phyloP scores from a whole-genome alignment of 1,139 yeast species.

The Blastobotrys ciferrii region DNA sequence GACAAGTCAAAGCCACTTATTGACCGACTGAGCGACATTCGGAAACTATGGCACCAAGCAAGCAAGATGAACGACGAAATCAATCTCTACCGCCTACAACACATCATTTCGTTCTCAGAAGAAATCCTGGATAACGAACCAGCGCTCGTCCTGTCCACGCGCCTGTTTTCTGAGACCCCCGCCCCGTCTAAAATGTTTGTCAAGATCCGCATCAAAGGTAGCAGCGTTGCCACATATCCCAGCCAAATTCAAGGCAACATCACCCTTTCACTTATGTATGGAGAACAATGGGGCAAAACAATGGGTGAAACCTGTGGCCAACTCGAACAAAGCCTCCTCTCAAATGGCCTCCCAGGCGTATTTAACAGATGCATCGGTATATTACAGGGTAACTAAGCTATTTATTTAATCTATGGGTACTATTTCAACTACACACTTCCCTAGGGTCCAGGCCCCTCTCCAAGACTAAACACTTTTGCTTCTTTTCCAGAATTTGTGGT shows the following conservation, averaged over 20 bases:
- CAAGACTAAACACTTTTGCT: no score
- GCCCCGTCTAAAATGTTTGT: constrained; percentile 13
- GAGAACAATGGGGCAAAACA: constrained; percentile 10
- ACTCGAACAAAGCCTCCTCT: neutral
- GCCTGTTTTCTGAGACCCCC: constrained; percentile 1
- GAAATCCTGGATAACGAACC: constrained; percentile 2
- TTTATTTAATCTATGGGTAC: neutral
- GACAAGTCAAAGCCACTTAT: neutral
- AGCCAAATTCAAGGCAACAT: constrained; percentile 14
- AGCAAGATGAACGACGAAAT: constrained; percentile 13
- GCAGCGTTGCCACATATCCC: constrained; percentile 17
- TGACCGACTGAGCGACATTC: constrained; percentile 2
- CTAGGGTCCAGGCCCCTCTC: no score
- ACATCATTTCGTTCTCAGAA: constrained; percentile 15
- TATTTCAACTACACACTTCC: neutral
- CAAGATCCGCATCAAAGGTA: constrained; percentile 13
- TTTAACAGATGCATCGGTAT: constrained; percentile 3
- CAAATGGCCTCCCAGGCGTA: constrained; percentile 1
- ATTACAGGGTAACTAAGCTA: neutral
- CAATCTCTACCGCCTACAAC: constrained; percentile 15
- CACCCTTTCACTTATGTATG: constrained; percentile 18
- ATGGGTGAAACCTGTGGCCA: constrained; percentile 3
- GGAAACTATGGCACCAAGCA: constrained; percentile 15
- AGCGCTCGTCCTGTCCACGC: constrained; percentile 1
- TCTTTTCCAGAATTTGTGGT: no score